Evolutionary conservation across 176 grass and related monocot species (phyloP).

Genomic region (Luzula sylvatica): DNA sequence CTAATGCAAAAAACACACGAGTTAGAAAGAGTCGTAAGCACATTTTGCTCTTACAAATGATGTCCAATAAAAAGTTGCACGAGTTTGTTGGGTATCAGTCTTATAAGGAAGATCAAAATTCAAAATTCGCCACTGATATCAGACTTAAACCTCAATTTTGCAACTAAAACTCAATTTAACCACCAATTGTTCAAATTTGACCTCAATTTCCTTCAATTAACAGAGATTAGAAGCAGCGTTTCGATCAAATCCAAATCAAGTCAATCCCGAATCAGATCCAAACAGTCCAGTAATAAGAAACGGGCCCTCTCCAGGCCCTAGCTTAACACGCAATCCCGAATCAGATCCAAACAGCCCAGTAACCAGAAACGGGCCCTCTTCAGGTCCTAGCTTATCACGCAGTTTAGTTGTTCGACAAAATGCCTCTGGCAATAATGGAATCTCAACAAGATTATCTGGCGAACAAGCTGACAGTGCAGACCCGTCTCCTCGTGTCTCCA

Average conservation of each 20-base stretch:
- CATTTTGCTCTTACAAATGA: not conserved
- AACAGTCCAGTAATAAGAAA: not conserved
- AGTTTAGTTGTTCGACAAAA: constrained; percentile 11
- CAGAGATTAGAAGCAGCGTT: constrained; percentile 18
- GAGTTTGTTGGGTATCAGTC: not conserved
- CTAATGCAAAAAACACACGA: constrained; percentile 46
- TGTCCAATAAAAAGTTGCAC: not conserved
- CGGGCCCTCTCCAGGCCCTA: not conserved
- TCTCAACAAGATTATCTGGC: constrained; percentile 22
- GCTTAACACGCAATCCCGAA: not conserved
- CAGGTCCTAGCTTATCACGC: not conserved
- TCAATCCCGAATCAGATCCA: not conserved
- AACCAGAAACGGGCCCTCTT: not conserved
- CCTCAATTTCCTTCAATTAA: not conserved
- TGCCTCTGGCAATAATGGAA: constrained; percentile 27
- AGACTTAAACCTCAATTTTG: not conserved
- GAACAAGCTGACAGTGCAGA: constrained; percentile 29
- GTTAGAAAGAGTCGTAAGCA: constrained; percentile 55
- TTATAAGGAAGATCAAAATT: not conserved
- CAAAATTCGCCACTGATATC: not conserved
- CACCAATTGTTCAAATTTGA: too few species aligned
- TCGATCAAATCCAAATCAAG: not conserved
- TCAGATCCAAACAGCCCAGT: constrained; percentile 1
- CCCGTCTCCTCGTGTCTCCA: constrained; percentile 57
- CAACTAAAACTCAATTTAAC: not conserved